These are phyloP conservation scores for Trametes cingulata DNA, from an alignment of 768 basidiomycete genomes.

Conservation along the genomic window DNA sequence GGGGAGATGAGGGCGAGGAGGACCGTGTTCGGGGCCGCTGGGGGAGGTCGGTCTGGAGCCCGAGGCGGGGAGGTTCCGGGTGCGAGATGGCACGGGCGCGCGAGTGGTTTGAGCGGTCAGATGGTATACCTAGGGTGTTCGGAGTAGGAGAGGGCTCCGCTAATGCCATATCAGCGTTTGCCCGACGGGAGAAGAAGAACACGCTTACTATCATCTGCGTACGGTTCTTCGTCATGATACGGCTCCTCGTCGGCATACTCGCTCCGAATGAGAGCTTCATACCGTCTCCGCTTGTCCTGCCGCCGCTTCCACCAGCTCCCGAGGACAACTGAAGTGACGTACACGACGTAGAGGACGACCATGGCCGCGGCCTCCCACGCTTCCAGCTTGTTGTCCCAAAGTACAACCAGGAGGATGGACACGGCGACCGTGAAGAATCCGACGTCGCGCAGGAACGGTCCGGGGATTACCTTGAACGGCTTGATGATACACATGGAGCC, in stretches of 20 bases:
- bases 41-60: conserved; percentile 42
- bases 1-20: conserved; percentile 48
- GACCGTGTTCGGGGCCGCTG: conserved; percentile 47
- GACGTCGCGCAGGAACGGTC: conserved; percentile 89
- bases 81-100: conserved; percentile 42
- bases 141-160: conserved; percentile 17
- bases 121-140: conserved; percentile 33
- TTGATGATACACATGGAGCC: conserved; percentile 98
- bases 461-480: conserved; percentile 81
- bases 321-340: conserved; percentile 74
- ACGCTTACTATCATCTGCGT: conserved; percentile 62
- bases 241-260: conserved; percentile 59
- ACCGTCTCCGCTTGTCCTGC: conserved; percentile 45
- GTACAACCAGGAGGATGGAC: conserved; percentile 67
- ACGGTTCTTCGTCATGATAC: conserved; percentile 48
- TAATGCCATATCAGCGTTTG: background rate
- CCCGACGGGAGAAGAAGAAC: background rate
- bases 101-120: conserved; percentile 16
- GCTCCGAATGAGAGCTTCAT: conserved; percentile 54
- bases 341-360: conserved; percentile 71
- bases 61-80: conserved; percentile 39
- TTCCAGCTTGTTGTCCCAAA: conserved; percentile 73
- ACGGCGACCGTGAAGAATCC: conserved; percentile 92
- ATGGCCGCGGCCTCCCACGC: conserved; percentile 73
- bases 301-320: conserved; percentile 77